Evolutionary conservation across 768 basidiomycete genomes (phyloP), one percentile per base, ranked within the genome.

Genomic region (Paxillus rubicundulus): DNA sequence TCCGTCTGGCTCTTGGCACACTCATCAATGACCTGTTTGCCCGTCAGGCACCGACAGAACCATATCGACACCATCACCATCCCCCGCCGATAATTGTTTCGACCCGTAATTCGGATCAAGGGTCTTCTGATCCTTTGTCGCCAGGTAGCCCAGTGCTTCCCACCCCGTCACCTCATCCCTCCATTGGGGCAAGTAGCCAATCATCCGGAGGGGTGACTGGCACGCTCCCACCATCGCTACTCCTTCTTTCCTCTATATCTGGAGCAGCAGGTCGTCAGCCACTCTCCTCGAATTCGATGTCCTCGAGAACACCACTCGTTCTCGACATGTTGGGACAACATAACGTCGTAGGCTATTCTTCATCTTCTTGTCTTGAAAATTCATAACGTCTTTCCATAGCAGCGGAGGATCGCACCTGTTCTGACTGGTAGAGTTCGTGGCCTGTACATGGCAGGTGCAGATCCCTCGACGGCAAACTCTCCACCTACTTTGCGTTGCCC

Each of bases 21-120:
- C 81, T 92, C 49, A 78, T 92, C 67, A 92, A 92, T 57, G 89
- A 92, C 59, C 70, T 93, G 7, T 92, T 92, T 62, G 84, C 87
- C 21, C 80, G 89, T 20, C 83, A 86, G 61, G 76, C 82, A 0
- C 84, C 84, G 2, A 52, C 70, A 12, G 63, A 69, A 4, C 70
- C 68, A 30, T 70, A 67, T 47, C 72, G 59, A 51, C 71, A 57
- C 46, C 69, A 65, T 40, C 69, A 64, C 53, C 62, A 68, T 21
- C 67, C 72, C 17, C 70, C 72, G n/a, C 69, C 68, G 8, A 69
- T 71, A 52, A 56, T 69, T 33, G 54, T 71, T 24, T 60, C 65
- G 28, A 61, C 55, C 27, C 48, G 60, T 39, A 62, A 60, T 34
- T 67, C 61, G 5, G 65, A 67, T 17, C 67, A 60, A 8, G 53